Evolutionary conservation across 345 rosid genomes (phyloP).

Genomic region (Stellera chamaejasme): DNA sequence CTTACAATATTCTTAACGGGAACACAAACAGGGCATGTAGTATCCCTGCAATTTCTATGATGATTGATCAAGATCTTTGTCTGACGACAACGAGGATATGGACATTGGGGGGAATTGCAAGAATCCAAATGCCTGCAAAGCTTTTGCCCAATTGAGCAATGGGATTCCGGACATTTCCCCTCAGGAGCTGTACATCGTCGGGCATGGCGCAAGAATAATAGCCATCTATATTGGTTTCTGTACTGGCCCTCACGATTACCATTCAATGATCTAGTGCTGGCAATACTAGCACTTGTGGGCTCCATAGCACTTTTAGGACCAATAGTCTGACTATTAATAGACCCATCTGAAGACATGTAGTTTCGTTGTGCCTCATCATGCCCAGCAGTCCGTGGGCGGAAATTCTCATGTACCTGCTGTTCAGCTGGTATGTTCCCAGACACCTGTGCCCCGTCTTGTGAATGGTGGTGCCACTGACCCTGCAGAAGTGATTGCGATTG

Average conservation of each 20-base stretch:
- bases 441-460: conserved; percentile 42
- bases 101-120: conserved; percentile 50
- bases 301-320: conserved; percentile 39
- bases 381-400: conserved; percentile 58
- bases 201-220: conserved; percentile 83
- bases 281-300: conserved; percentile 32
- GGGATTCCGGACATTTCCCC: conserved; percentile 66
- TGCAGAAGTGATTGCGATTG: conserved; percentile 43
- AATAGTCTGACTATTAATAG: conserved; percentile 33
- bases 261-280: conserved; percentile 40
- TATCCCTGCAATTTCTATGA: conserved; percentile 52
- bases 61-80: conserved; percentile 63
- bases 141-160: conserved; percentile 52
- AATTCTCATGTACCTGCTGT: conserved; percentile 71
- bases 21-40: conserved; percentile 81
- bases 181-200: conserved; percentile 68
- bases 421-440: conserved; percentile 43
- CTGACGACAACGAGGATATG: conserved; percentile 68
- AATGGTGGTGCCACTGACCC: conserved; percentile 57
- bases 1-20: conserved; percentile 58
- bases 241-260: conserved; percentile 50
- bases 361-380: conserved; percentile 77
- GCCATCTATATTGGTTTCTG: conserved; percentile 77
- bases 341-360: conserved; percentile 52
- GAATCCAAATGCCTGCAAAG: conserved; percentile 73